A percentile compares a stretch with the other conserved stretches of the same genome.
Evolutionary conservation across 768 basidiomycete genomes (phyloP).

Genomic region (Boletus pseudo-olivaceus): DNA sequence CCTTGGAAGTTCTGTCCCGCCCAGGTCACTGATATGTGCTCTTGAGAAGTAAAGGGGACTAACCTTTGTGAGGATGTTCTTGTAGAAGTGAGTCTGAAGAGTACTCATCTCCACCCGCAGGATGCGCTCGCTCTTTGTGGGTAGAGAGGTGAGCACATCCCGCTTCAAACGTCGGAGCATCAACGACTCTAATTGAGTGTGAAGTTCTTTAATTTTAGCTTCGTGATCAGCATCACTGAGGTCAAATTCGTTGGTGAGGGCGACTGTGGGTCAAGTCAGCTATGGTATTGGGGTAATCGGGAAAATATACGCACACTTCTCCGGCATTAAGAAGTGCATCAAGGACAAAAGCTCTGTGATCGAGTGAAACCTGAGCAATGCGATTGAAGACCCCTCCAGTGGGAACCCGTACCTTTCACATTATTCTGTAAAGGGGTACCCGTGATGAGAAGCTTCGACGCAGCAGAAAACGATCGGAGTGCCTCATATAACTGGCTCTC

Average conservation of each 20-base stretch:
- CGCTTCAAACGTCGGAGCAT: slow-evolving; percentile 95
- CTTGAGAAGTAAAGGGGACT: slow-evolving; percentile 5
- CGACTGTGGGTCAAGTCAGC: slow-evolving; percentile 49
- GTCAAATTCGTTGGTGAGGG: slow-evolving; percentile 93
- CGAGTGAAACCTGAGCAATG: slow-evolving; percentile 8
- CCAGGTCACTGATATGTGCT: slow-evolving; percentile 3
- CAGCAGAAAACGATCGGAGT: slow-evolving; percentile 80
- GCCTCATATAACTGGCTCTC: slow-evolving; percentile 98
- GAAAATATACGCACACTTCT: slow-evolving; percentile 66
- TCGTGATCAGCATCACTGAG: slow-evolving; percentile 92
- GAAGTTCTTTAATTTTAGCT: slow-evolving; percentile 91
- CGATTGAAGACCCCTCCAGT: not conserved
- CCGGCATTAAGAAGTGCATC: slow-evolving; percentile 99
- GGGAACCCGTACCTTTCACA: slow-evolving; percentile 73
- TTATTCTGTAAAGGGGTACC: slow-evolving; percentile 99
- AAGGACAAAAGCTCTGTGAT: slow-evolving; percentile 81
- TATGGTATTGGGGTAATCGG: not conserved
- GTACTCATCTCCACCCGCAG: slow-evolving; percentile 96
- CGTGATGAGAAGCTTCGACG: slow-evolving; percentile 93
- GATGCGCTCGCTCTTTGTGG: slow-evolving; percentile 98
- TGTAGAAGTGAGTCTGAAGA: slow-evolving; percentile 97
- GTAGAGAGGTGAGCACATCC: slow-evolving; percentile 93
- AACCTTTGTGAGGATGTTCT: slow-evolving; percentile 94
- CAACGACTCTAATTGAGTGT: slow-evolving; percentile 85
- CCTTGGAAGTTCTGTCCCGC: slow-evolving; percentile 81